Evolutionary conservation across 306 rosid genomes (phyloP).

Genomic region (Lathyrus oleraceus): DNA sequence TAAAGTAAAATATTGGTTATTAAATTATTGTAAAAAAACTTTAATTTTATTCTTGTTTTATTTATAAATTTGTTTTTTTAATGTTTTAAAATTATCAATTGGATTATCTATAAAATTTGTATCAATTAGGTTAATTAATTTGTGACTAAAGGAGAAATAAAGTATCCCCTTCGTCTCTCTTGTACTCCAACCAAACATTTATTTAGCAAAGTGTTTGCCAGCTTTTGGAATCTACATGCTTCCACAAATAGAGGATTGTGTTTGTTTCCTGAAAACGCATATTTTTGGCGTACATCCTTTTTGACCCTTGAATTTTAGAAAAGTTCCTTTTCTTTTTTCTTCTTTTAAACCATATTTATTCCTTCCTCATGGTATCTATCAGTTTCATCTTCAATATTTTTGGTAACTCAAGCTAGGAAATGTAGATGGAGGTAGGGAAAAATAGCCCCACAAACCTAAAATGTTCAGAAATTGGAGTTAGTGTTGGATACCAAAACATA

Average conservation of each 20-base stretch:
- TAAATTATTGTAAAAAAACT: too few relatives aligned
- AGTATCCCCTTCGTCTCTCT: background rate
- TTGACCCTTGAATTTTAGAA: background rate
- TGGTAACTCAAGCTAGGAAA: background rate
- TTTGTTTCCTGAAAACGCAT: conserved; percentile 33
- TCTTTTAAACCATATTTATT: conserved; percentile 26
- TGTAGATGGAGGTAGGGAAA: background rate
- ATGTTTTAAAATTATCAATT: too few relatives aligned
- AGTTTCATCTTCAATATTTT: background rate
- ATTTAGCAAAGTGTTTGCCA: conserved; percentile 1
- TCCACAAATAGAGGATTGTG: conserved; percentile 39
- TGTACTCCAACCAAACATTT: conserved; percentile 10
- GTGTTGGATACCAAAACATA: conserved; percentile 10
- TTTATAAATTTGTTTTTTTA: too few relatives aligned
- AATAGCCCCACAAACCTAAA: background rate
- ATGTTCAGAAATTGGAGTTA: background rate
- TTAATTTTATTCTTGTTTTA: too few relatives aligned
- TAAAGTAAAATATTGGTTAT: too few relatives aligned
- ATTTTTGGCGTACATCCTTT: conserved; percentile 17
- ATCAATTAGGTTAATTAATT: too few relatives aligned
- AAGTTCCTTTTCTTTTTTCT: background rate
- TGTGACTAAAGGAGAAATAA: too few relatives aligned
- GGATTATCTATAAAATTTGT: too few relatives aligned
- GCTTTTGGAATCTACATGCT: conserved; percentile 36
- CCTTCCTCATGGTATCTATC: conserved; percentile 7